Conservation (phyloP, 345 rosid species). For the Eucalyptus marginata region DNA sequence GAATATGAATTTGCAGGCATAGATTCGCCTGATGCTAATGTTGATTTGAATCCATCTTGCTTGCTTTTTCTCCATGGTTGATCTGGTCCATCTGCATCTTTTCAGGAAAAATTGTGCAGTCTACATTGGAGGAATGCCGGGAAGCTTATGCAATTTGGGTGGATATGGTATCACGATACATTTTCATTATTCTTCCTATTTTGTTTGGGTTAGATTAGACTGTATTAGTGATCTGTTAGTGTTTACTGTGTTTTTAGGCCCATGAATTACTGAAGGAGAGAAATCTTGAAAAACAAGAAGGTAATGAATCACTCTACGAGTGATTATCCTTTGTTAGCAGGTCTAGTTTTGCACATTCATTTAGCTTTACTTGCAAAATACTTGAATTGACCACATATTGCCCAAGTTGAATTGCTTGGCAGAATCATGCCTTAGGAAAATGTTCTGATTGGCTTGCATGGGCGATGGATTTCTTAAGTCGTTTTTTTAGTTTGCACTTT, state of each 20-base stretch:
- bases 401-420: background rate
- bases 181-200: background rate
- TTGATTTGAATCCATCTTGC: background rate
- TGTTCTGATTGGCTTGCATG: background rate
- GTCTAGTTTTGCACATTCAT: background rate
- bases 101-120: slow-evolving; percentile 84
- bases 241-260: slow-evolving; percentile 39
- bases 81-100: background rate
- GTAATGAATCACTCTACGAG: background rate
- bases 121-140: slow-evolving; percentile 78
- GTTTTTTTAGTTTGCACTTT: background rate
- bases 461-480: background rate
- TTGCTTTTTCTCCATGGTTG: background rate
- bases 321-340: background rate
- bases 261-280: slow-evolving; percentile 60
- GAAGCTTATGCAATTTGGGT: slow-evolving; percentile 76
- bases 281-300: slow-evolving; percentile 48
- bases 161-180: slow-evolving; percentile 32
- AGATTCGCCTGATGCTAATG: background rate
- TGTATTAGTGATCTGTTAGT: background rate
- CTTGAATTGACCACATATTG: background rate
- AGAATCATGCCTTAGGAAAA: background rate
- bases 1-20: background rate
- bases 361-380: background rate
- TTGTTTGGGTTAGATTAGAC: background rate